A percentile compares a stretch with the other conserved stretches of the same genome.
Evolutionary conservation across 2,329 filamentous ascomycete species (phyloP).

Genomic region (Coniochaeta sp.): DNA sequence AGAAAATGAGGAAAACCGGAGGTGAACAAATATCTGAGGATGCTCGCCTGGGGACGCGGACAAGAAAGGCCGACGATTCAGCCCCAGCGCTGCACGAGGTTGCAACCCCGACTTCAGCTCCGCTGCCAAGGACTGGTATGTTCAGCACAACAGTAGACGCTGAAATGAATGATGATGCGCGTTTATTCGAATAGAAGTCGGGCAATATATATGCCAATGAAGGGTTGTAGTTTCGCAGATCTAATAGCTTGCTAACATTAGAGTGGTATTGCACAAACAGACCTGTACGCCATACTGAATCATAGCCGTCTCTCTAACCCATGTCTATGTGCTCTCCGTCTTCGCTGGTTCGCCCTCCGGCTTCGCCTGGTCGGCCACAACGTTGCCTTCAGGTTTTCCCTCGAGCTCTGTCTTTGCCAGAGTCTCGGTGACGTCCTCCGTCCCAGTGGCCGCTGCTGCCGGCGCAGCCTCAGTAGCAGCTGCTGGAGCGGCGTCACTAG

Average conservation of each 20-base stretch:
- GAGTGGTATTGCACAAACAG: background rate
- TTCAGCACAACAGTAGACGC: background rate
- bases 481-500: background rate
- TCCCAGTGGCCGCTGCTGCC: background rate
- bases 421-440: background rate
- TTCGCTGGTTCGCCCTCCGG: background rate
- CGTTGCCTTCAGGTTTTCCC: background rate
- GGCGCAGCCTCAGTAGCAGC: background rate
- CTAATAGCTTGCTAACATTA: background rate
- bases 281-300: background rate
- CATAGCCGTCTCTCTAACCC: background rate
- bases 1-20: background rate
- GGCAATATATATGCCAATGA: background rate
- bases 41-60: background rate
- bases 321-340: background rate
- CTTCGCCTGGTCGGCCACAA: background rate
- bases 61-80: no score
- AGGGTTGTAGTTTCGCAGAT: background rate
- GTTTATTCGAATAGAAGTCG: background rate
- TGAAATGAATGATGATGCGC: no score
- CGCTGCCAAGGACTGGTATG: background rate
- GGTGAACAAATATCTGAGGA: background rate
- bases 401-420: background rate
- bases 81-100: background rate
- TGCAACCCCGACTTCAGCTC: background rate